Percentiles rank a stretch among this genome's conserved stretches.
These are phyloP conservation scores for Cudoniella acicularis DNA, from an alignment of 495 filamentous ascomycete genomes.

Conservation along the genomic window DNA sequence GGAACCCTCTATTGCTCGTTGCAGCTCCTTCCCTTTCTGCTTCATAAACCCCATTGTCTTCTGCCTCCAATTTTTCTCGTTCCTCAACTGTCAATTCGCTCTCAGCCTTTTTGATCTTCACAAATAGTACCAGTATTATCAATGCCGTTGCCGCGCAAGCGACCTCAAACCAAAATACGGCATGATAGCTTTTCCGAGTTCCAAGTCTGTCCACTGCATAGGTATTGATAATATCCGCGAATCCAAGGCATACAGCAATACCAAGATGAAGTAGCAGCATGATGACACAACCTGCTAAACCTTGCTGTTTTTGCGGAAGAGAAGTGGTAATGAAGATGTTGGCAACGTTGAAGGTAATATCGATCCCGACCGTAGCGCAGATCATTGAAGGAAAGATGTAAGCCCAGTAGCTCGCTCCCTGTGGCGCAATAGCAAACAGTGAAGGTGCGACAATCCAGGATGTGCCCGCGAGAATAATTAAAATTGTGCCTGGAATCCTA, in stretches of 20 bases:
- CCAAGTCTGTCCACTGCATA: constrained; percentile 44
- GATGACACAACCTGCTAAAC: constrained; percentile 65
- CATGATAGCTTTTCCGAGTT: constrained; percentile 51
- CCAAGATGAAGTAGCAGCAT: constrained; percentile 64
- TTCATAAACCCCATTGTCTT: not conserved
- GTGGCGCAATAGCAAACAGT: constrained; percentile 69
- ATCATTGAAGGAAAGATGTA: constrained; percentile 83
- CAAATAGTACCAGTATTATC: constrained; percentile 55
- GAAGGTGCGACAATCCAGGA: constrained; percentile 62
- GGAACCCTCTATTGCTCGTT: no score
- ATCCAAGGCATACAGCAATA: constrained; percentile 75
- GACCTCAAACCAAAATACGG: constrained; percentile 66
- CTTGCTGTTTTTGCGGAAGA: constrained; percentile 66
- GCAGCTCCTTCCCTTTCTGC: not conserved
- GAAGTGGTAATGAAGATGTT: constrained; percentile 83
- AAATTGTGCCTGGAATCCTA: constrained; percentile 63
- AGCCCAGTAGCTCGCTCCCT: constrained; percentile 56
- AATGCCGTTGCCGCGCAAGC: constrained; percentile 52
- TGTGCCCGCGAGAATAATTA: constrained; percentile 64
- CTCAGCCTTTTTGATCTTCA: constrained; percentile 62
- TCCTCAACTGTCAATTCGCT: constrained; percentile 70
- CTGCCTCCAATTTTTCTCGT: constrained; percentile 36
- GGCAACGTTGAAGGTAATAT: constrained; percentile 78
- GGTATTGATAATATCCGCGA: constrained; percentile 62
- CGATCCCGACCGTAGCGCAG: constrained; percentile 74